phyloP scores from a whole-genome alignment of 129 eudicot species.

The Ambrosia trifida region DNA sequence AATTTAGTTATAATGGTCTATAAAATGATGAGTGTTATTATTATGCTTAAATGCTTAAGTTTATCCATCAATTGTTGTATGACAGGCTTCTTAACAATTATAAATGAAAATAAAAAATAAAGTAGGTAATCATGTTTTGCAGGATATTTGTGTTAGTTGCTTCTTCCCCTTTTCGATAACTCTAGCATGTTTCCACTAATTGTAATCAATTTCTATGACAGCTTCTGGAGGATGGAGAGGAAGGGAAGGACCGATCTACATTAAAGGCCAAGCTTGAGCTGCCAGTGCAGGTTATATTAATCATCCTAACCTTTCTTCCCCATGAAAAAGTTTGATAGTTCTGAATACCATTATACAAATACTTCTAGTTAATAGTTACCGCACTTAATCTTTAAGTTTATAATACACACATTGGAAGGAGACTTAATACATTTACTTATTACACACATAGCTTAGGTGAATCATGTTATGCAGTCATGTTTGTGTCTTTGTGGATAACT shows the following conservation, averaged over 20 bases:
- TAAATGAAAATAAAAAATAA: slow-evolving; percentile 18
- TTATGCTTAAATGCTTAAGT: slow-evolving; percentile 6
- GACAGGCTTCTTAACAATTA: slow-evolving; percentile 7
- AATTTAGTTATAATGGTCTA: not conserved
- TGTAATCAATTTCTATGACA: slow-evolving; percentile 25
- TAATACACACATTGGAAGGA: not conserved
- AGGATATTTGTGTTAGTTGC: not conserved
- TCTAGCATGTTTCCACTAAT: slow-evolving; percentile 20
- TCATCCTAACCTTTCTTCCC: not conserved
- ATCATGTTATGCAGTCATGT: not conserved
- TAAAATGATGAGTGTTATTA: slow-evolving; percentile 3
- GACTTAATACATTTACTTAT: not conserved
- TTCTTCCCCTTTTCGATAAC: slow-evolving; percentile 6
- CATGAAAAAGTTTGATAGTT: slow-evolving; percentile 16
- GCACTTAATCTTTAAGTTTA: slow-evolving; percentile 4
- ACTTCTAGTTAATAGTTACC: slow-evolving; percentile 9
- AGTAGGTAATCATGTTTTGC: slow-evolving; percentile 7
- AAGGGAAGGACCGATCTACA: slow-evolving; percentile 71
- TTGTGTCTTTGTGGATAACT: not conserved
- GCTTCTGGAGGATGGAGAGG: slow-evolving; percentile 97
- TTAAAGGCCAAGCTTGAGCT: slow-evolving; percentile 93
- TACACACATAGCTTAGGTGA: slow-evolving; percentile 2
- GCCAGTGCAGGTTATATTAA: slow-evolving; percentile 83
- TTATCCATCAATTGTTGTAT: not conserved
- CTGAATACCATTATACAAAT: not conserved